Base-by-base conservation (phyloP, 768 basidiomycete species). In the Rickenella mellea region DNA sequence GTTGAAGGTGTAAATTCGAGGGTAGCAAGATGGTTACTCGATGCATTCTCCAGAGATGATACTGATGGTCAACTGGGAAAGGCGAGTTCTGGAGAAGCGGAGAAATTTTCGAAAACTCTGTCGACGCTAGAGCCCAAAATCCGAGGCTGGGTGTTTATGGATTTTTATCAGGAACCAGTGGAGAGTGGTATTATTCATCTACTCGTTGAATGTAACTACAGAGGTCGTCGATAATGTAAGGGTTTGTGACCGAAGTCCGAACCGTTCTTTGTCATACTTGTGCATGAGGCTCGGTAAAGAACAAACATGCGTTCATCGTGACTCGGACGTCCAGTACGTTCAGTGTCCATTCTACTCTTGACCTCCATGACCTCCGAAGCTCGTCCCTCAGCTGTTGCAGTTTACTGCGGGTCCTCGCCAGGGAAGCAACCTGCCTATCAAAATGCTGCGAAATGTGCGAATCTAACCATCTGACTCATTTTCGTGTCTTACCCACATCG, bases 1-100 rank as follows among this genome's bases (percentile, higher is more conserved):
- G 66, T 91, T n/a, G 80, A 87, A 55, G 92, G 92, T 2, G 80
- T 92, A 29, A 97, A 97, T 54, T 68, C 67, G 19, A 70, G 80
- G n/a, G 63, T 89, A 3, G 80, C 73, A 2, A 64, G 62, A 41
- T 94, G 88, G 83, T 55, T 91, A 15, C 54, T 90, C 32, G 70
- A 74, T 28, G 60, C 64, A 45, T 59, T 90, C n/a, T 25, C 25
- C 22, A 25, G 22, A 20, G 35, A 47, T 19, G 43, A 6, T 30
- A 26, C 25, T 17, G 35, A 41, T 31, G 27, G 2, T 38, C 35
- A 24, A 39, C 46, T 33, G 12, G 45, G 14, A 11, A 40, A 15
- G 32, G 19, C n/a, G 21, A 41, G 25, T 11, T 11, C 24, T 42
- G 48, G 37, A 42, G 43, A 29, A 21, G 17, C 11, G 40, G 45